A percentile compares a stretch with the other conserved stretches of the same genome.
Conservation (phyloP, 2,329 filamentous ascomycete genomes). For the Ophiostoma sp. region DNA sequence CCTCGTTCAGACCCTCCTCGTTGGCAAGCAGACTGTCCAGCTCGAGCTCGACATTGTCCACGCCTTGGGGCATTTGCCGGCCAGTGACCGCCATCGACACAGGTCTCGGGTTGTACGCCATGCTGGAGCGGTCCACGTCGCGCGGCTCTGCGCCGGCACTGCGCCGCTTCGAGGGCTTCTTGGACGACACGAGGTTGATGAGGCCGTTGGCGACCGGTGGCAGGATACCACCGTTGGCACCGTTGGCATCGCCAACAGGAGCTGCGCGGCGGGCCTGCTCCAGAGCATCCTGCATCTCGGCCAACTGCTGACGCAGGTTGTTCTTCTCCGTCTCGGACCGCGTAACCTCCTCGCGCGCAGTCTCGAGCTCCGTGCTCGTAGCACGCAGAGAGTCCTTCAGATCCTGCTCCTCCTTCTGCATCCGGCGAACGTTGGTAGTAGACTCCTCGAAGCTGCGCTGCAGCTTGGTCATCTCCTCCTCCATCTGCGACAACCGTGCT, state of each 20-base stretch:
- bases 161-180: slow-evolving; percentile 83
- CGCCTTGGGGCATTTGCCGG: slow-evolving; percentile 61
- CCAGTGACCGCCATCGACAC: slow-evolving; percentile 87
- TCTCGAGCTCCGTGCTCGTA: slow-evolving; percentile 76
- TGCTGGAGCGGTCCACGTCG: slow-evolving; percentile 84
- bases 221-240: slow-evolving; percentile 34
- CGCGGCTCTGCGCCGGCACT: slow-evolving; percentile 84
- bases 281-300: slow-evolving; percentile 86
- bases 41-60: slow-evolving; percentile 91
- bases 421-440: slow-evolving; percentile 79
- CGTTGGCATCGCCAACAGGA: slow-evolving; percentile 58
- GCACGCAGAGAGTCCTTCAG: slow-evolving; percentile 75
- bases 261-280: slow-evolving; percentile 75
- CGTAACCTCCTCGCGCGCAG: slow-evolving; percentile 66
- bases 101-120: slow-evolving; percentile 86
- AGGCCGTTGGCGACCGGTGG: slow-evolving; percentile 64
- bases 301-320: slow-evolving; percentile 78
- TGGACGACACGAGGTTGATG: slow-evolving; percentile 94
- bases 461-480: slow-evolving; percentile 90
- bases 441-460: slow-evolving; percentile 88
- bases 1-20: slow-evolving; percentile 92
- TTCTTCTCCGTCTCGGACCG: slow-evolving; percentile 80
- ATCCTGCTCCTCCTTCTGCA: slow-evolving; percentile 89
- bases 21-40: slow-evolving; percentile 89
- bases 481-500: slow-evolving; percentile 82